Evolutionary conservation across 2,329 filamentous ascomycete species (phyloP).

Genomic region (Fusarium udum): DNA sequence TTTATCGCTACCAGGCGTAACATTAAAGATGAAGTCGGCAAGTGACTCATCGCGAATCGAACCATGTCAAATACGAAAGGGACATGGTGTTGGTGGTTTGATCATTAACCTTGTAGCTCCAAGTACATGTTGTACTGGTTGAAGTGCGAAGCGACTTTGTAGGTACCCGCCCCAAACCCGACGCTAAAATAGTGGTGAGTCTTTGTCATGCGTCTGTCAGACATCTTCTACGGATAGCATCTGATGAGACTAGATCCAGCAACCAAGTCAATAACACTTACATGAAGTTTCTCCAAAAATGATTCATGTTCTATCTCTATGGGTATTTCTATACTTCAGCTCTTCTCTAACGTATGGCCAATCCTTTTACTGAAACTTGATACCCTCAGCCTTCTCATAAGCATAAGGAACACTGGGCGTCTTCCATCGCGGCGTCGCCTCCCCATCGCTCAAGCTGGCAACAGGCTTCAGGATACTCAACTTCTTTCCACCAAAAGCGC

Average conservation of each 20-base stretch:
- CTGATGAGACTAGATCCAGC: rapidly evolving
- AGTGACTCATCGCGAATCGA: background rate
- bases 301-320: no score
- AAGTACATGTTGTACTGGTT: rapidly evolving
- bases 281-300: no score
- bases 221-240: background rate
- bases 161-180: background rate
- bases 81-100: background rate
- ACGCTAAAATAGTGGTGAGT: background rate
- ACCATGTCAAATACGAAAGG: background rate
- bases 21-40: background rate
- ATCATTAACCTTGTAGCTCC: background rate
- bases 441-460: background rate
- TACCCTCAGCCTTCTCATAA: slow-evolving; percentile 8
- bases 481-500: slow-evolving; percentile 12
- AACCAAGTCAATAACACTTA: no score
- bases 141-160: rapidly evolving
- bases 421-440: slow-evolving; percentile 3
- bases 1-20: background rate
- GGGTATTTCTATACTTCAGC: rapidly evolving
- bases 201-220: background rate
- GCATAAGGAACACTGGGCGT: slow-evolving; percentile 24
- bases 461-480: slow-evolving; percentile 21
- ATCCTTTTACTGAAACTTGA: background rate
- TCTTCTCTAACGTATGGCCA: rapidly evolving